A percentile compares a stretch with the other conserved stretches of the same genome.
These are phyloP conservation scores for Diaporthe caulivora DNA, from an alignment of 2,329 filamentous ascomycete genomes.

Conservation along the genomic window DNA sequence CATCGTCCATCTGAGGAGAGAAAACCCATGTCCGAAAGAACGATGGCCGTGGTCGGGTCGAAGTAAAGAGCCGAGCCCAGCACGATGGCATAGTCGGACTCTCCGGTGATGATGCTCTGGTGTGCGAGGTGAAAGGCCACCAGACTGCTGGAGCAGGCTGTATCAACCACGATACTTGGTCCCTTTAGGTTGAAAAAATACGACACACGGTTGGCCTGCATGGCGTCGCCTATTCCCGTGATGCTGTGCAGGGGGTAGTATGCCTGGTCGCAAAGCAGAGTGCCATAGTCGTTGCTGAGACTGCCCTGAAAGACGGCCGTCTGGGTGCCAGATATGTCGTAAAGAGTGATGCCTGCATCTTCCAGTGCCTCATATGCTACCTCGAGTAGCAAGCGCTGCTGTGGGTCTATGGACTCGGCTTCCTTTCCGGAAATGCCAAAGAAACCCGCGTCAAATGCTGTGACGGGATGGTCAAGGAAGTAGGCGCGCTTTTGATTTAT, in stretches of 20 bases:
- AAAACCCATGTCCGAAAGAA: constrained; percentile 52
- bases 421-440: constrained; percentile 53
- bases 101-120: constrained; percentile 48
- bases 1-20: constrained; percentile 53
- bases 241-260: neutral
- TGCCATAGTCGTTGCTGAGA: constrained; percentile 42
- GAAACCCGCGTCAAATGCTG: constrained; percentile 49
- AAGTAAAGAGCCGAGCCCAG: constrained; percentile 51
- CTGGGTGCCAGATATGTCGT: constrained; percentile 46
- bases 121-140: constrained; percentile 56
- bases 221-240: constrained; percentile 51
- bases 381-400: constrained; percentile 49
- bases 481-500: constrained; percentile 44
- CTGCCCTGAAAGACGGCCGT: constrained; percentile 50
- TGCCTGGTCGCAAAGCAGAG: constrained; percentile 15
- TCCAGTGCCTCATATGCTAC: constrained; percentile 51
- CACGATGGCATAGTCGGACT: constrained; percentile 50
- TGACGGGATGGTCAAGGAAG: constrained; percentile 48
- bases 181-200: constrained; percentile 57
- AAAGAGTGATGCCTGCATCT: constrained; percentile 47
- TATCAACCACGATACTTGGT: constrained; percentile 57
- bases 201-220: constrained; percentile 55
- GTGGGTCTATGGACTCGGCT: constrained; percentile 51
- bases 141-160: constrained; percentile 58
- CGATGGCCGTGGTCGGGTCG: constrained; percentile 50